These are phyloP conservation scores for Botryococcus braunii DNA, from an alignment of 163 green algal genomes.

Conservation along the genomic window DNA sequence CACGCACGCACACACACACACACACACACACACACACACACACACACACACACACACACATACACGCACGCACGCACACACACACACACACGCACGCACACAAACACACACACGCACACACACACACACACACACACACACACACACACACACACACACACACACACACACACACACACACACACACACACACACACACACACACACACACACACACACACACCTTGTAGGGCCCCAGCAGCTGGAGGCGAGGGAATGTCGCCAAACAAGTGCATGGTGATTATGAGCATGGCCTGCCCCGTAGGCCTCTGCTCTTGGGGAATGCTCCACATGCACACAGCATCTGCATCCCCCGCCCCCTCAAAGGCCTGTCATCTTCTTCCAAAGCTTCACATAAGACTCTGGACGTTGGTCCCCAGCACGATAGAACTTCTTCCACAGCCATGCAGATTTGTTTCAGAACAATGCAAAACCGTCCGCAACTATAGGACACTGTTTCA, in stretches of 20 bases:
- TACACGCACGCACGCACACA: slow-evolving; percentile 6
- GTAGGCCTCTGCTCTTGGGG: slow-evolving; percentile 59
- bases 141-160: slow-evolving; percentile 9
- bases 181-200: slow-evolving; percentile 13
- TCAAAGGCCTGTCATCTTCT: too few relatives aligned
- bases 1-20: too few relatives aligned
- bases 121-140: slow-evolving; percentile 8
- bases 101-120: too few relatives aligned
- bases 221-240: slow-evolving; percentile 63
- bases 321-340: slow-evolving; percentile 72
- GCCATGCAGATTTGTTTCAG: too few relatives aligned
- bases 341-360: too few relatives aligned
- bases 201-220: slow-evolving; percentile 29
- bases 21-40: too few relatives aligned
- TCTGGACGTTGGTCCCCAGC: too few relatives aligned
- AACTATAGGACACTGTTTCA: too few relatives aligned
- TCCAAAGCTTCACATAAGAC: too few relatives aligned
- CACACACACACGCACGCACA: too few relatives aligned
- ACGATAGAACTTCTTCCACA: too few relatives aligned
- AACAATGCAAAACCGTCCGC: too few relatives aligned
- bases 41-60: slow-evolving; percentile 7
- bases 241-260: slow-evolving; percentile 86
- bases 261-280: slow-evolving; percentile 77
- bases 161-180: slow-evolving; percentile 9
- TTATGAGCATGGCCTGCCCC: slow-evolving; percentile 61